These are phyloP conservation scores for Phytophthora kernoviae DNA, from an alignment of 352 stramenopile genomes.

Conservation along the genomic window DNA sequence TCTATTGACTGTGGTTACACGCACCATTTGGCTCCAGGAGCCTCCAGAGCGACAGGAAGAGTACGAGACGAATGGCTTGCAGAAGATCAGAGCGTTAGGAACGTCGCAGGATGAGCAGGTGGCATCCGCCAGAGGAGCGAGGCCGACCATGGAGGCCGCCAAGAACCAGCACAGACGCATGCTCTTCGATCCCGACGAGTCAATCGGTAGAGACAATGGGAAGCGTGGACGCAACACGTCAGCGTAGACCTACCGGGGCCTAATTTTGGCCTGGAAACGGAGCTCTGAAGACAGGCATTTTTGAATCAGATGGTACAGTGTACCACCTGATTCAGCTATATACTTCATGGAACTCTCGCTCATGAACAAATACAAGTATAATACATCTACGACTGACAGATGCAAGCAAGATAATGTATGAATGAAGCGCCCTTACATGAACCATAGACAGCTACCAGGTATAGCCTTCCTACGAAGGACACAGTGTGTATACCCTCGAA, in stretches of 20 bases:
- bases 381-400: no score
- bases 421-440: no score
- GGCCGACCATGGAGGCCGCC: not conserved
- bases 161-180: slow-evolving; percentile 26
- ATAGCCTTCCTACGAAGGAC: no score
- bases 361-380: no score
- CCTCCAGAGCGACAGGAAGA: slow-evolving; percentile 54
- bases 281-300: slow-evolving; percentile 3
- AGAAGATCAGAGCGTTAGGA: slow-evolving; percentile 64
- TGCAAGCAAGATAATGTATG: no score
- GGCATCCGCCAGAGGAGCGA: slow-evolving; percentile 3
- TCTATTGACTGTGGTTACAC: no score
- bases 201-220: slow-evolving; percentile 8
- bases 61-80: slow-evolving; percentile 49
- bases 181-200: not conserved
- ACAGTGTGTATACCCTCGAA: no score
- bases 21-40: slow-evolving; percentile 64
- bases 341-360: no score
- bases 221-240: not conserved
- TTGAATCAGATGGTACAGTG: not conserved
- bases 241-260: no score
- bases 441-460: no score
- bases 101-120: slow-evolving; percentile 64
- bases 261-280: slow-evolving; percentile 16
- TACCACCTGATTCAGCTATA: no score